Conservation (phyloP, 805 yeast species). For the Teunomyces barrocoloradensis region DNA sequence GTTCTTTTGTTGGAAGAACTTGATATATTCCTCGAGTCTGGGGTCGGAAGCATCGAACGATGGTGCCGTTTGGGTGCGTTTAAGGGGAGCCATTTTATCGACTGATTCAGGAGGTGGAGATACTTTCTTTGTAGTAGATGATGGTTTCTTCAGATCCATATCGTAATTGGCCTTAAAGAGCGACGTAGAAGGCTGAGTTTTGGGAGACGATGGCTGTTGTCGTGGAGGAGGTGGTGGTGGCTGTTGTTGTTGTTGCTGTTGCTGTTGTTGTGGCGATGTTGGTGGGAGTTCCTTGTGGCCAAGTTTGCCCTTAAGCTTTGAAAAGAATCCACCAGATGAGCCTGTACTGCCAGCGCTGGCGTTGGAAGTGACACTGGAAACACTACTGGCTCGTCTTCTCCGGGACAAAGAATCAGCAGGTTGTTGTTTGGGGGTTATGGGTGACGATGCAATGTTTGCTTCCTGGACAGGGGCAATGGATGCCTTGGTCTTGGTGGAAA, state of each 20-base stretch:
- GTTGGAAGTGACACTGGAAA: conserved; percentile 15
- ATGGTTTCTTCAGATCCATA: conserved; percentile 8
- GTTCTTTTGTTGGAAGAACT: conserved; percentile 28
- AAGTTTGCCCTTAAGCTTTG: conserved; percentile 34
- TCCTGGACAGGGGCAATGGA: conserved; percentile 28
- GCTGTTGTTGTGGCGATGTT: background rate
- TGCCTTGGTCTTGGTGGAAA: conserved; percentile 31
- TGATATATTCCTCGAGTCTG: conserved; percentile 34
- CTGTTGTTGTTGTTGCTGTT: background rate
- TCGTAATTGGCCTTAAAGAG: conserved; percentile 19
- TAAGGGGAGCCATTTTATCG: conserved; percentile 5
- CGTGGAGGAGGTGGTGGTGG: background rate
- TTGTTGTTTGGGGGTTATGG: conserved; percentile 1
- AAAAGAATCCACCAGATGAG: conserved; percentile 26
- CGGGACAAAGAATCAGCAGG: conserved; percentile 7
- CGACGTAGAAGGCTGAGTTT: background rate
- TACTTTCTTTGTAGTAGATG: background rate
- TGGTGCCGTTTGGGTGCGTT: conserved; percentile 14
- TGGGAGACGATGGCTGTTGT: conserved; percentile 3
- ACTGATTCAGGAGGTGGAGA: background rate
- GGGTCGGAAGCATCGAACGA: conserved; percentile 22
- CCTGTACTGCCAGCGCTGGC: conserved; percentile 14
- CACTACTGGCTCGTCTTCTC: conserved; percentile 18
- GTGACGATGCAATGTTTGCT: conserved; percentile 13
- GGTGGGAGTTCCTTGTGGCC: conserved; percentile 5